Evolutionary conservation across 1,139 yeast genomes (phyloP), one percentile per base, ranked within the genome.

Genomic region (Chernovozyma aurita): DNA sequence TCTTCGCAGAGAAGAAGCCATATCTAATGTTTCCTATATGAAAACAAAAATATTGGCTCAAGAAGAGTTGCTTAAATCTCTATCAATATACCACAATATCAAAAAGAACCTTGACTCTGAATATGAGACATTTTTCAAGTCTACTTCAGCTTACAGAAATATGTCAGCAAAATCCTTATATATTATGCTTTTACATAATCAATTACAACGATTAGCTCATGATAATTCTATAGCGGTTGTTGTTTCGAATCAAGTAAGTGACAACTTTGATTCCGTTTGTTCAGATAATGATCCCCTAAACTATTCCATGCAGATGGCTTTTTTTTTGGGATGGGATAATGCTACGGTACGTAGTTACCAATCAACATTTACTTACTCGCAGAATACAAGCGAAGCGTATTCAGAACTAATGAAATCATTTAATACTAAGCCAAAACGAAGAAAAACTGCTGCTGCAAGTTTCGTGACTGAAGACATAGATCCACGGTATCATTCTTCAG

Each of bases 191-290:
- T 46, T 79, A 30, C 75, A 78, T 20, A 63, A 66, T 7, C 73
- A 68, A 38, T 60, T 88, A 36, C 60, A 76, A 13, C 49, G 58
- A 14, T 47, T 85, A 26, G 81, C 92, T 0, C 50, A 50, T 18
- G 55, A 64, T 18, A 57, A 64, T 50, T 57, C 71, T 18, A 52
- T 85, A 8, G 86, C 95, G 0, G 57, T 90, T 0, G 78, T 87
- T 0, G 70, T 85, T 2, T 76, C 90, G 0, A 90, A 90, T 49
- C 97, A 90, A 57, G 88, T 90, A 0, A 73, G 86, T 34, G 92
- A 85, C 47, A 70, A 68, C 42, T 73, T 73, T 2, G 50, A 39
- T 16, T 34, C 42, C 4, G 37, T 36, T 7, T 32, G 32, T 14
- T 47, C 47, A 6, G 43, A 46, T 16, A 45, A 45, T 12, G 58